Conservation (phyloP, 768 basidiomycete genomes). For the Tricholoma saponaceum region DNA sequence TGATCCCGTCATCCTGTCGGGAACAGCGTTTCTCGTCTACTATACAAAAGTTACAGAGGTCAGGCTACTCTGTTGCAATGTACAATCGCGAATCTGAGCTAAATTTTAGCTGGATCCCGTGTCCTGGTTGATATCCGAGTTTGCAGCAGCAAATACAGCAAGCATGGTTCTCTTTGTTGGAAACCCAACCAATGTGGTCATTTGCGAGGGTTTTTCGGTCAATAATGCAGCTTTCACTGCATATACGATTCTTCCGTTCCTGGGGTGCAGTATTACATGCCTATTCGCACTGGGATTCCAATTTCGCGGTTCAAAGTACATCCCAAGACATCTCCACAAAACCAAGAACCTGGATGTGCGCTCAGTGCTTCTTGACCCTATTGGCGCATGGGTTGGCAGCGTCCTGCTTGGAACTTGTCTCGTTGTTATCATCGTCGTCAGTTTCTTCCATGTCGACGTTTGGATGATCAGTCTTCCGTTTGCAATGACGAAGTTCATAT, state of each 20-base stretch:
- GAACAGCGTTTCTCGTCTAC: constrained; percentile 87
- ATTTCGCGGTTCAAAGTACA: constrained; percentile 50
- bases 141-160: constrained; percentile 77
- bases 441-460: constrained; percentile 72
- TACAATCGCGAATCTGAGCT: not conserved
- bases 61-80: not conserved
- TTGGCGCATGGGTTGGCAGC: constrained; percentile 72
- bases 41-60: constrained; percentile 67
- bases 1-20: constrained; percentile 90
- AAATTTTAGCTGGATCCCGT: constrained; percentile 36
- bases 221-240: constrained; percentile 78
- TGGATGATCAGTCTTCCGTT: constrained; percentile 86
- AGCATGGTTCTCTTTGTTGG: constrained; percentile 76
- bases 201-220: constrained; percentile 81
- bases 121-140: constrained; percentile 73
- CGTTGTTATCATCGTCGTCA: constrained; percentile 69
- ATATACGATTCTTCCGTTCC: constrained; percentile 78
- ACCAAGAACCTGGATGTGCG: constrained; percentile 43
- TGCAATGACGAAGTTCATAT: constrained; percentile 63
- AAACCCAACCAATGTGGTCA: constrained; percentile 93
- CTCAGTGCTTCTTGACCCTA: constrained; percentile 65
- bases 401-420: constrained; percentile 64
- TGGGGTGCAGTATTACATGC: constrained; percentile 63
- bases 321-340: constrained; percentile 42
- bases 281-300: constrained; percentile 55